Evolutionary conservation across 345 rosid species (phyloP).

Genomic region (Aethionema arabicum): DNA sequence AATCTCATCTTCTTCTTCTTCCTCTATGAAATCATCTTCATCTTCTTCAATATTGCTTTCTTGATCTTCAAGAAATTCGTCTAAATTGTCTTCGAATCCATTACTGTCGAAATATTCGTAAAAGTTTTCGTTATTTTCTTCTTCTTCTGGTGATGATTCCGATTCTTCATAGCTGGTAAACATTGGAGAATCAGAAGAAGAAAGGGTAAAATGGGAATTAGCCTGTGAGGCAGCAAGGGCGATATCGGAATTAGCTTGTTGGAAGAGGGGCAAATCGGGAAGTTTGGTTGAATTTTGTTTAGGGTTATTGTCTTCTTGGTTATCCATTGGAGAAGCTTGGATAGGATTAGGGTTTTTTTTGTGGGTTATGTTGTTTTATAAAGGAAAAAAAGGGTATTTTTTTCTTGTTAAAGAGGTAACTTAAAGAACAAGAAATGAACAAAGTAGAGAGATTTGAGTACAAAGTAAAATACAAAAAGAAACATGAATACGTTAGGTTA

Average conservation of each 20-base stretch:
- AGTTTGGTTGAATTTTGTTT: conserved; percentile 23
- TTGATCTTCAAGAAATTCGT: conserved; percentile 48
- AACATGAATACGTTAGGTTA: conserved; percentile 28
- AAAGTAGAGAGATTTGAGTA: conserved; percentile 15
- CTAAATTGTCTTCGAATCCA: conserved; percentile 36
- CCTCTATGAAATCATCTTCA: conserved; percentile 41
- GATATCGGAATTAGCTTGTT: conserved; percentile 36
- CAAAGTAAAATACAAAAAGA: conserved; percentile 30
- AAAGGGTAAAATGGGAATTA: conserved; percentile 19
- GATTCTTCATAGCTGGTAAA: conserved; percentile 44
- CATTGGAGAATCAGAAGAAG: conserved; percentile 21
- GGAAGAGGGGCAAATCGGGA: conserved; percentile 33
- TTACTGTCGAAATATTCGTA: conserved; percentile 52
- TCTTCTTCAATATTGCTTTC: conserved; percentile 39
- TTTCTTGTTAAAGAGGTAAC: conserved; percentile 29
- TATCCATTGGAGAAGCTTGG: conserved; percentile 28
- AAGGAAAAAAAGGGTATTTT: conserved; percentile 10
- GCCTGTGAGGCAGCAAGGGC: conserved; percentile 30
- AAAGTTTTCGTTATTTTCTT: conserved; percentile 25
- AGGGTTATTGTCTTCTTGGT: conserved; percentile 12
- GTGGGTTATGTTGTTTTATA: background rate
- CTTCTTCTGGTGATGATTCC: conserved; percentile 13
- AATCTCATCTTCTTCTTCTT: conserved; percentile 55
- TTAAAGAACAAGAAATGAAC: conserved; percentile 29
- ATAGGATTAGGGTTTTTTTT: background rate